Evolutionary conservation across 257 asterid genomes (phyloP).

Genomic region (Verbena officinalis): DNA sequence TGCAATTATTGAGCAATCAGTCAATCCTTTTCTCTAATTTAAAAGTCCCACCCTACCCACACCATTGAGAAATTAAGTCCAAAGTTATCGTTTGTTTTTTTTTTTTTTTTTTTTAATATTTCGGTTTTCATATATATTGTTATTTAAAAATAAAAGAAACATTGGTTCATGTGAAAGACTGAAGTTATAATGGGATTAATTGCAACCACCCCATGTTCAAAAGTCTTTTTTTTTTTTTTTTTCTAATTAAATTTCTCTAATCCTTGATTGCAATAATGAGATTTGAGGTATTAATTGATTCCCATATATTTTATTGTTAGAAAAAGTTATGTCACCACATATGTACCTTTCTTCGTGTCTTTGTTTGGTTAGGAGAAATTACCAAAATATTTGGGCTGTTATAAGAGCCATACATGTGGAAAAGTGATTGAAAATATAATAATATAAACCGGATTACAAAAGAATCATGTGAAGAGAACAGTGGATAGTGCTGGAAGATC

Average conservation of each 20-base stretch:
- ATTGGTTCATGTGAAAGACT: slow-evolving; percentile 24
- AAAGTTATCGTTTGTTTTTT: neutral
- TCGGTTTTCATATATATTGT: too few relatives aligned
- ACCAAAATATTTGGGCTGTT: neutral
- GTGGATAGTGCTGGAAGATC: slow-evolving; percentile 15
- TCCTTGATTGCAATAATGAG: neutral
- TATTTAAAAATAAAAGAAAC: neutral
- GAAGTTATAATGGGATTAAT: neutral
- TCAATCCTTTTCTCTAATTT: neutral
- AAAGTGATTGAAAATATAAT: neutral
- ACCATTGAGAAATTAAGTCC: neutral
- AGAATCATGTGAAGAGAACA: slow-evolving; percentile 21
- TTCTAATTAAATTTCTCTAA: neutral
- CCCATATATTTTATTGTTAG: neutral
- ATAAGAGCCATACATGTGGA: slow-evolving; percentile 20
- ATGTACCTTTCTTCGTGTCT: neutral
- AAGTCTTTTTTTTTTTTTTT: neutral
- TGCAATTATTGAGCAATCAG: slow-evolving; percentile 30
- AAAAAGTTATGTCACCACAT: too few relatives aligned
- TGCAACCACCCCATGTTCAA: slow-evolving; percentile 26
- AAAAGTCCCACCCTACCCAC: slow-evolving; percentile 21
- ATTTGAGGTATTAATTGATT: neutral
- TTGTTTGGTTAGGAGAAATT: slow-evolving; percentile 1
- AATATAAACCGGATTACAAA: neutral
- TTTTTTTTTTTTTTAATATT: neutral